Base-by-base conservation (phyloP, 2,329 filamentous ascomycete genomes). In the Pestalotiopsis sp. region DNA sequence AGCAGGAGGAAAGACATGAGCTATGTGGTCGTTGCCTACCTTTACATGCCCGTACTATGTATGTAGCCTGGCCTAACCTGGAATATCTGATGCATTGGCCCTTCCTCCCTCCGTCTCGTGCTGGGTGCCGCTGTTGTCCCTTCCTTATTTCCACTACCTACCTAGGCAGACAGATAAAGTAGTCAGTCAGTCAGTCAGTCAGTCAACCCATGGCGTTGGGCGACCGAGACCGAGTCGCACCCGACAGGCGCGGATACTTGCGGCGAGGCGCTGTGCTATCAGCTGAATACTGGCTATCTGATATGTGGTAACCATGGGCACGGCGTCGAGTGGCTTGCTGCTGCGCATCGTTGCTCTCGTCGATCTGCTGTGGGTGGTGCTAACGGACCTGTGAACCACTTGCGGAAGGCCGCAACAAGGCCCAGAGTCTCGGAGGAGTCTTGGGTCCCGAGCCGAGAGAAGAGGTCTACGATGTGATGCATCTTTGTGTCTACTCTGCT, bases 221-320 rank as follows among this genome's bases (percentile, higher is more conserved):
- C 39, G 39, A 14, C 57, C 64, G 58, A 61, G 56, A 62, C 56
- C 35, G 24, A 57, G 38, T 55, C 13, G 35, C 30, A 39, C 48
- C 65, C 65, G 65, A 62, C 22, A 17, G 40, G 30, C 11, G 24
- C 65, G 65, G 65, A 30, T 38, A 66, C 65, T 55, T 52, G 20
- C 44, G 44, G 44, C 17, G 44, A 35, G 30, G 30, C 26, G 55
- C 64, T 44, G 30, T 14, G 10, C 24, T 56, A 24, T 26, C n/a
- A 24, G 10, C 44, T 22, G 56, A 56, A 58, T 52, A 17, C 56
- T 52, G n/a, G 56, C 22, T 58, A 58, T 26, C 56, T 14, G 59
- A 44, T 22, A 17, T n/a, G 20, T 26, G 59, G 20, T 13, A 35
- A 40, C 26, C 22, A 7, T 17, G 14, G 30, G 14, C n/a, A 48